Base-by-base conservation (phyloP, 495 filamentous ascomycete species). In the Cryomyces minteri region DNA sequence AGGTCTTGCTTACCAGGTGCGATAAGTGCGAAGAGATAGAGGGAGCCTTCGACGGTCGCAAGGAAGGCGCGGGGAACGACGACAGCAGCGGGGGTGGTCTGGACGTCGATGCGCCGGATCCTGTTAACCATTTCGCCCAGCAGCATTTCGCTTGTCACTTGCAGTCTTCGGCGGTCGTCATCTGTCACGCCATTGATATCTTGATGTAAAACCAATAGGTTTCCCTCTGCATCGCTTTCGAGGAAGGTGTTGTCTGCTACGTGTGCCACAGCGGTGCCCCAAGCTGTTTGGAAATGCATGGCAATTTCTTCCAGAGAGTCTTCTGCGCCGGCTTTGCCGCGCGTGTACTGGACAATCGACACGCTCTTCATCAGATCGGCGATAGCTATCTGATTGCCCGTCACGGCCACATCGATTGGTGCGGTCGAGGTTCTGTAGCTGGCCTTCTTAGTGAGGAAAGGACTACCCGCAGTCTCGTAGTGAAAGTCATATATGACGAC, bases 301-400 rank as follows among this genome's bases (percentile, higher is more conserved):
- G 83, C 80, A 5, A 83, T 65, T 65, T 95, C 88, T 0, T 58
- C 65, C 38, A 94, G 66, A 49, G 62, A 51, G 63, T 72, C 64
- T 0, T 60, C 68, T 61, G 30, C 63, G 28, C 53, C 53, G 5
- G 43, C 48, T 32, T 63, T 52, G 6, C 70, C 68, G 12, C 66
- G 65, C 6, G 65, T 61, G 53, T 76, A 87, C 54, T 84, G 63
- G 8, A 94, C 65, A 7, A 96, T 58, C 11, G 81, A 80, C 34
- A 90, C 65, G 32, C 82, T 88, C 66, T 95, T 94, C 86, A 94
- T 96, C 36, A 99, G 65, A 53, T 99, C 90, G 1, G 79, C 83
- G 4, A 99, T 77, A 0, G 82, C 82, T 49, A 96, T 88, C 30
- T 73, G 68, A 46, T 81, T 71, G 4, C 49, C 74, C 11, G 69